phyloP scores from a whole-genome alignment of 2,329 filamentous ascomycete genomes.

The Colletotrichum kahawae region DNA sequence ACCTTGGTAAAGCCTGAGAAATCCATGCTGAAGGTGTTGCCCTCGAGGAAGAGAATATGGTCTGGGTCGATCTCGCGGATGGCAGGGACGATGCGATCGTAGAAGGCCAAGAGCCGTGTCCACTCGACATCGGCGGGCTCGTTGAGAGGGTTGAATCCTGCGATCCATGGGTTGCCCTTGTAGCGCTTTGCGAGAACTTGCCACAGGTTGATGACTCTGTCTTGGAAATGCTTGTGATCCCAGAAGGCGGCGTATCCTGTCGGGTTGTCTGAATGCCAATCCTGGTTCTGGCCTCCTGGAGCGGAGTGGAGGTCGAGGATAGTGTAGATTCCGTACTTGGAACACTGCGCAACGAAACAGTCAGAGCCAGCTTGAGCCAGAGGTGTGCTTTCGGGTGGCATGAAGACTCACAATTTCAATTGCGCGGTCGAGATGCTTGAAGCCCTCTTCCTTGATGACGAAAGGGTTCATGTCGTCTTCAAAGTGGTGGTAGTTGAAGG shows the following conservation, averaged over 20 bases:
- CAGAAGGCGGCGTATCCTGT: constrained; percentile 47
- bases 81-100: constrained; percentile 37
- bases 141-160: constrained; percentile 42
- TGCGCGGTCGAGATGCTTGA: constrained; percentile 53
- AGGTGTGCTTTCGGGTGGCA: background rate
- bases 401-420: constrained; percentile 38
- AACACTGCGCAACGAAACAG: constrained; percentile 28
- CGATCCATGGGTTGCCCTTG: constrained; percentile 44
- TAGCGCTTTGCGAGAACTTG: constrained; percentile 45
- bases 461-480: constrained; percentile 56
- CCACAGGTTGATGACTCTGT: constrained; percentile 49
- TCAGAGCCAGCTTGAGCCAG: background rate
- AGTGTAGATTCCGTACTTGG: constrained; percentile 45
- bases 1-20: constrained; percentile 33
- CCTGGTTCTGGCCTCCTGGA: constrained; percentile 52
- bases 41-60: constrained; percentile 51
- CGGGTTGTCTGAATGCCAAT: constrained; percentile 50
- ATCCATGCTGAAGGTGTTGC: constrained; percentile 48
- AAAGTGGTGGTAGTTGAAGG: constrained; percentile 66
- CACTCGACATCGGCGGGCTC: constrained; percentile 28
- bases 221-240: constrained; percentile 52
- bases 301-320: constrained; percentile 50
- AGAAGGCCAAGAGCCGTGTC: constrained; percentile 38
- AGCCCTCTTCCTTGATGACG: constrained; percentile 51
- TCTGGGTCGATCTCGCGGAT: constrained; percentile 42